Base-by-base conservation (phyloP, 768 basidiomycete species). In the Steccherinum ochraceum region DNA sequence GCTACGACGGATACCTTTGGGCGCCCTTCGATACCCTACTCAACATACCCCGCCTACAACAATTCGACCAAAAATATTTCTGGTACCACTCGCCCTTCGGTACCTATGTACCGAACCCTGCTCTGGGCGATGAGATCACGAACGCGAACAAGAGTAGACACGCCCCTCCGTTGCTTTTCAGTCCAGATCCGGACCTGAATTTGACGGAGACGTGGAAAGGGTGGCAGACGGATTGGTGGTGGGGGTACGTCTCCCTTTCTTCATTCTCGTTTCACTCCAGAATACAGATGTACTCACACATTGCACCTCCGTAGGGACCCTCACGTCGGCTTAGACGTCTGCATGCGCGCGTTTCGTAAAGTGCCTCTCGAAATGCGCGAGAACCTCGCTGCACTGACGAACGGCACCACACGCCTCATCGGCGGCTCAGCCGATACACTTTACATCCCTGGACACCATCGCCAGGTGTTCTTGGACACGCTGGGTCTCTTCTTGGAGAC, bases 81-180 rank as follows among this genome's bases (percentile, higher is more conserved):
- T 79, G 77, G 73, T 78, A 76, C 53, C 74, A 78, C 54, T 77
- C 73, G 3, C 75, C 75, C 2, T 74, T 71, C 63, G 69, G 65
- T n/a, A 48, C 60, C 11, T 69, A 68, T 27, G 68, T 77, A n/a
- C 67, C 61, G 11, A 77, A 77, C 52, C 65, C 64, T 5, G 69
- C 67, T 12, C 51, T 69, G 1, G 61, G 53, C 13, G 51, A 61
- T 18, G 51, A 35, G 40, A 58, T 54, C 20, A 46, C 46, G 13
- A 52, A 40, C 26, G 40, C 61, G 42, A 50, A 69, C 39, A 53
- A 26, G 2, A 63, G 53, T 51, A 48, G 56, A 24, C 74, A 73
- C 51, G 64, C 73, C 5, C 70, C 74, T 19, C 64, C 71, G 25
- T 72, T 68, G 21, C 65, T 55, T 24, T 60, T 77, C 24, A 73